A percentile compares a stretch with the other conserved stretches of the same genome.
These are phyloP conservation scores for Colletotrichum sp. DNA, from an alignment of 2,329 filamentous ascomycete genomes.

Conservation along the genomic window DNA sequence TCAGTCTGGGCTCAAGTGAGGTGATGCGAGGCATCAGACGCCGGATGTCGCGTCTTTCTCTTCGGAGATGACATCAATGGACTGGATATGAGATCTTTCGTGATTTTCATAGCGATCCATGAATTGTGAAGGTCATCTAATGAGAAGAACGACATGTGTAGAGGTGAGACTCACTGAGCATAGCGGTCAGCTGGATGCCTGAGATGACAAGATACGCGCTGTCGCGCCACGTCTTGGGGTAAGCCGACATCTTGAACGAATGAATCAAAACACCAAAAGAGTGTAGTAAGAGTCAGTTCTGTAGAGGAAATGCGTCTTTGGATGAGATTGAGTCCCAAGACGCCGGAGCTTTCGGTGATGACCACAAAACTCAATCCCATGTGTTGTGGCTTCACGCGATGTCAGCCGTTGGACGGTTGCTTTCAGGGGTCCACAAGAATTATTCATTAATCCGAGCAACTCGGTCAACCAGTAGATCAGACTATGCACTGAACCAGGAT, in stretches of 20 bases:
- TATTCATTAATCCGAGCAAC: rapidly evolving
- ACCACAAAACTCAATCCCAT: neutral
- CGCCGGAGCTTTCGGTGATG: neutral
- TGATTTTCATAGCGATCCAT: neutral
- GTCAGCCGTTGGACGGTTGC: neutral
- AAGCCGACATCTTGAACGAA: neutral
- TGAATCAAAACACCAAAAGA: neutral
- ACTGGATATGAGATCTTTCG: neutral
- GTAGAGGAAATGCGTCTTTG: neutral
- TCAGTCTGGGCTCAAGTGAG: neutral
- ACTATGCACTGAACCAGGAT: rapidly evolving
- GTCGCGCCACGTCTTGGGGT: slow-evolving; percentile 29
- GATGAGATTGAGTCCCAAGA: neutral
- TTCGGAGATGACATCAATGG: neutral
- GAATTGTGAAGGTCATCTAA: neutral
- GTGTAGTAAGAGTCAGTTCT: neutral
- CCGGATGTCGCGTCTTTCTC: too few species aligned
- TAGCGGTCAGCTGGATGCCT: slow-evolving; percentile 29
- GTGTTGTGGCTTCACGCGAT: neutral
- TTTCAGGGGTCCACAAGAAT: neutral
- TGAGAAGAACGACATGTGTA: neutral
- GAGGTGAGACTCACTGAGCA: slow-evolving; percentile 21
- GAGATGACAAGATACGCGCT: slow-evolving; percentile 40
- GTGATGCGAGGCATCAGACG: neutral
- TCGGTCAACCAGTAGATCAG: rapidly evolving